Conservation (phyloP, 78 protist species). For the Protostelium mycophagum region DNA sequence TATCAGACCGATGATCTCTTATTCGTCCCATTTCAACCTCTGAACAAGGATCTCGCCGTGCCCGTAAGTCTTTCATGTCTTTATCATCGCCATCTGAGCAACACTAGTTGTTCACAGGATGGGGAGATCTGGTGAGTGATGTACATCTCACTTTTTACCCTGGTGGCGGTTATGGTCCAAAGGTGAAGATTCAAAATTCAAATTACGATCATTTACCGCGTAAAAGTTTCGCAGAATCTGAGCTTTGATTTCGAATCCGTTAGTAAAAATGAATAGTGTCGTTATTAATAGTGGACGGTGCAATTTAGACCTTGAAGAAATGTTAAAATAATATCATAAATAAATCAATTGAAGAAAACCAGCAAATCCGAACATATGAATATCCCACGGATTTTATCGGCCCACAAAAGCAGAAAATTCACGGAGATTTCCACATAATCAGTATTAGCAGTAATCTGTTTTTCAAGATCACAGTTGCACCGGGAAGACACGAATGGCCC, state of each 20-base stretch:
- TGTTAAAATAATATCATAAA: too few relatives aligned
- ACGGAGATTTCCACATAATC: neutral
- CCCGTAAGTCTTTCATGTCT: neutral
- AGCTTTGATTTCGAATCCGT: neutral
- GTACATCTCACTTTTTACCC: neutral
- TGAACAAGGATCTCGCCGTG: neutral
- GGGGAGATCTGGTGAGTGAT: neutral
- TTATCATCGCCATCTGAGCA: neutral
- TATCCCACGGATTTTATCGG: neutral
- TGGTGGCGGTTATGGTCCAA: neutral
- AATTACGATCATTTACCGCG: too few relatives aligned
- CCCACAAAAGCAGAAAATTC: neutral
- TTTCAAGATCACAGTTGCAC: neutral
- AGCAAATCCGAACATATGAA: neutral
- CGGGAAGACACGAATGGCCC: neutral
- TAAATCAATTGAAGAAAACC: neutral
- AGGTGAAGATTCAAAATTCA: neutral
- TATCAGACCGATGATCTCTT: neutral
- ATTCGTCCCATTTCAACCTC: neutral
- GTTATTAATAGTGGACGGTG: neutral
- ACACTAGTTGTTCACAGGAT: neutral
- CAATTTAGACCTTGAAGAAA: neutral
- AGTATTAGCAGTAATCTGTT: neutral
- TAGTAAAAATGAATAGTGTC: neutral
- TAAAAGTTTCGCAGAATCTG: too few relatives aligned